These are phyloP conservation scores for Taxillus chinensis DNA, from an alignment of 164 flowering plant species.

Conservation along the genomic window DNA sequence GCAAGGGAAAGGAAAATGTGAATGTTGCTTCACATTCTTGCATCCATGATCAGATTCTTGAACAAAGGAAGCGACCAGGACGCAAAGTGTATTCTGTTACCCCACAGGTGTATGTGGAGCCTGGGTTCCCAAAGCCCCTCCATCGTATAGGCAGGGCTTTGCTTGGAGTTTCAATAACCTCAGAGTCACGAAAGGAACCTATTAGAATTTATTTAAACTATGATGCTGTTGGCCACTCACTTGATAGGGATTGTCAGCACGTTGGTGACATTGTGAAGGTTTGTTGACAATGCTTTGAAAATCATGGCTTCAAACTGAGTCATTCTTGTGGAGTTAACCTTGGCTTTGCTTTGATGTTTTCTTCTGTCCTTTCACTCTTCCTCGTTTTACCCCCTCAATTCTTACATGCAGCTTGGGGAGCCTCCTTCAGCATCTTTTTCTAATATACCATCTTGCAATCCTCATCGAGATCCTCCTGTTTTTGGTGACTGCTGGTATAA, in stretches of 20 bases:
- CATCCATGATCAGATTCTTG: conserved; percentile 91
- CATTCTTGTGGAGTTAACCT: conserved; percentile 4
- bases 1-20: conserved; percentile 24
- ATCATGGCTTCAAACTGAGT: not conserved
- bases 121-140: conserved; percentile 25
- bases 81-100: conserved; percentile 77
- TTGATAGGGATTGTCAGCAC: conserved; percentile 82
- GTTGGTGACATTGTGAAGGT: conserved; percentile 93
- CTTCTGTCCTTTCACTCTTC: too few relatives aligned
- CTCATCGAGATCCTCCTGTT: conserved; percentile 85
- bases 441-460: conserved; percentile 70
- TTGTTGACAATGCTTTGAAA: conserved; percentile 9
- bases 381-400: conserved; percentile 6
- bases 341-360: conserved; percentile 3
- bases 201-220: conserved; percentile 92
- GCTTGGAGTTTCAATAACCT: conserved; percentile 32
- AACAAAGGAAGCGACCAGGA: conserved; percentile 83
- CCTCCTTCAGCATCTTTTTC: conserved; percentile 46
- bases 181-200: conserved; percentile 36
- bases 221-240: conserved; percentile 97
- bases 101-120: conserved; percentile 66
- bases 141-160: conserved; percentile 58
- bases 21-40: conserved; percentile 75
- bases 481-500: conserved; percentile 98
- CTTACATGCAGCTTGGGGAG: conserved; percentile 72